Evolutionary conservation across 208 protist species (phyloP).

Genomic region (Trypanosoma boissoni): DNA sequence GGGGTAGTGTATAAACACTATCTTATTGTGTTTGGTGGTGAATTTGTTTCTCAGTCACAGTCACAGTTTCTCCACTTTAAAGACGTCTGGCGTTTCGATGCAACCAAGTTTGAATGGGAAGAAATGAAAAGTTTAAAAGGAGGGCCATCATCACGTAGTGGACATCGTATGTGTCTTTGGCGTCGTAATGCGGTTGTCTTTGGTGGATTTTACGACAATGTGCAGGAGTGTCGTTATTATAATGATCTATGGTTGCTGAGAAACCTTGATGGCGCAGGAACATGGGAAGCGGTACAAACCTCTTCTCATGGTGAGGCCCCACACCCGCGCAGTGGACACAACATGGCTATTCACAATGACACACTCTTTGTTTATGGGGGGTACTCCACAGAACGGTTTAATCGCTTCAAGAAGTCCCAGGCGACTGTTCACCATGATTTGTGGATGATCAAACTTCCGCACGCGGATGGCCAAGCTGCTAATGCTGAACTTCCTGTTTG

Average conservation of each 20-base stretch:
- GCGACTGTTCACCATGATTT: conserved; percentile 89
- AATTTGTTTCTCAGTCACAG: conserved; percentile 92
- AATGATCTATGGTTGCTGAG: conserved; percentile 88
- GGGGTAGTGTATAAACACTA: conserved; percentile 84
- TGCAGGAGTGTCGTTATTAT: conserved; percentile 83
- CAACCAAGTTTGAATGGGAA: conserved; percentile 73
- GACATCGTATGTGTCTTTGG: conserved; percentile 90
- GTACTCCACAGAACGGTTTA: conserved; percentile 86
- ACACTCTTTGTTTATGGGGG: conserved; percentile 89
- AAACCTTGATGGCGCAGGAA: conserved; percentile 68
- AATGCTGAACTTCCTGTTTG: conserved; percentile 43
- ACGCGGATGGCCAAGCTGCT: conserved; percentile 1
- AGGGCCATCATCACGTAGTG: conserved; percentile 85
- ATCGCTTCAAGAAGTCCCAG: conserved; percentile 87
- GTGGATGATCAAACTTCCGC: conserved; percentile 64
- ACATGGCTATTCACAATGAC: conserved; percentile 81
- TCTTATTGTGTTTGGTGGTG: conserved; percentile 83
- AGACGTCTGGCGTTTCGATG: conserved; percentile 88
- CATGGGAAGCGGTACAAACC: conserved; percentile 57
- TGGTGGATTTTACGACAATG: conserved; percentile 93
- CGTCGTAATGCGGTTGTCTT: conserved; percentile 87
- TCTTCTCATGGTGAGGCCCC: conserved; percentile 41
- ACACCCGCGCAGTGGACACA: conserved; percentile 77
- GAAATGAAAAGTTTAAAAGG: conserved; percentile 77
- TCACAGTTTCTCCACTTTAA: conserved; percentile 91